Conservation (phyloP, 2,329 filamentous ascomycete genomes). For the Byssothecium circinans region DNA sequence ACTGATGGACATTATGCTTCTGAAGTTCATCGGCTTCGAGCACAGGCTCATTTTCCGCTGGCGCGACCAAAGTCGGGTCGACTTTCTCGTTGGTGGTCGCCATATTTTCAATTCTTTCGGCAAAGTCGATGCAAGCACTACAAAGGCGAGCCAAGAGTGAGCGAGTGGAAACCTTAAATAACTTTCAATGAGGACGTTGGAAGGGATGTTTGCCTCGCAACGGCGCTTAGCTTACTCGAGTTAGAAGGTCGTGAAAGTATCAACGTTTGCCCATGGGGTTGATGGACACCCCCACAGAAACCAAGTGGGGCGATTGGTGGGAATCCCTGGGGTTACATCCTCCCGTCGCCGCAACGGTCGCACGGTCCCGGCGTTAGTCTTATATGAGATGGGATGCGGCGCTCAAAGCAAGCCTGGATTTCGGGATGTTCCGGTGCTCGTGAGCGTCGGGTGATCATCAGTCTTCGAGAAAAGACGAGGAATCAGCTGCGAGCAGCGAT, state of each 20-base stretch:
- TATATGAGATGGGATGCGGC: too few species aligned
- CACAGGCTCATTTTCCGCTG: conserved; percentile 2
- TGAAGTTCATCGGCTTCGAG: conserved; percentile 5
- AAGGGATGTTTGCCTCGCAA: neutral
- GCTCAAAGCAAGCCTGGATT: too few species aligned
- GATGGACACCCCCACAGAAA: neutral
- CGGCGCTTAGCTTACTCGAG: neutral
- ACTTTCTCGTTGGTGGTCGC: neutral
- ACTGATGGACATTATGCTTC: conserved; percentile 12
- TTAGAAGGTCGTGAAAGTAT: neutral
- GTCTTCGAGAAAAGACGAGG: too few species aligned
- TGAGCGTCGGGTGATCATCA: too few species aligned
- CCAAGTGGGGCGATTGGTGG: neutral
- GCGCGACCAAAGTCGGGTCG: conserved; percentile 4
- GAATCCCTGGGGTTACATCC: neutral
- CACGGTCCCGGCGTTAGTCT: too few species aligned
- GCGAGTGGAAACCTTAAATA: conserved; percentile 1
- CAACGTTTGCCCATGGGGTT: neutral
- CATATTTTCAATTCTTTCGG: neutral
- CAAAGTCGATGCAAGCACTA: conserved; percentile 2
- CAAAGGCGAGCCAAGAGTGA: conserved; percentile 5
- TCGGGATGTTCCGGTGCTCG: too few species aligned
- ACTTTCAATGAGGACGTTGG: too few species aligned
- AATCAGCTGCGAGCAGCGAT: too few species aligned
- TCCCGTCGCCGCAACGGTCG: neutral